These are phyloP conservation scores for Xylariaceae sp. DNA, from an alignment of 2,329 filamentous ascomycete genomes.

Conservation along the genomic window DNA sequence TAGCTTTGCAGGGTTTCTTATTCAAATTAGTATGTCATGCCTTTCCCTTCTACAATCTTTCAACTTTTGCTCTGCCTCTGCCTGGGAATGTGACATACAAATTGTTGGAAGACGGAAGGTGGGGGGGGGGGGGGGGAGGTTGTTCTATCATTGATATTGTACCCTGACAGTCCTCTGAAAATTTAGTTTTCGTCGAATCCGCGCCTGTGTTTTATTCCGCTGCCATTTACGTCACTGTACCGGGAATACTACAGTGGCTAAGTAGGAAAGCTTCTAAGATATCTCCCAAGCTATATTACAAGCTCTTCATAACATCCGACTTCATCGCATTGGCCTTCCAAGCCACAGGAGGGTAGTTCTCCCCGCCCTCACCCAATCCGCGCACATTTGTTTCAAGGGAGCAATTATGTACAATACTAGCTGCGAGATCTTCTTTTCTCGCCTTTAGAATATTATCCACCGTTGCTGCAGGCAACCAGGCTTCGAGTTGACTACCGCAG, in stretches of 20 bases:
- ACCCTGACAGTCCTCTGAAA: background rate
- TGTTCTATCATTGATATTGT: too few species aligned
- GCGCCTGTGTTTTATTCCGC: conserved; percentile 56
- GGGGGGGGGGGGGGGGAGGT: too few species aligned
- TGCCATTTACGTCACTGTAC: conserved; percentile 60
- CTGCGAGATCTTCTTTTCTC: too few species aligned
- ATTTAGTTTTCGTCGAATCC: conserved; percentile 53
- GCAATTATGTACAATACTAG: too few species aligned
- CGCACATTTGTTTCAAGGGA: too few species aligned
- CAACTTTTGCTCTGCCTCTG: too few species aligned
- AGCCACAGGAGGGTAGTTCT: conserved; percentile 37
- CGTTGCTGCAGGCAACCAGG: conserved; percentile 41
- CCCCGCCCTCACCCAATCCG: too few species aligned
- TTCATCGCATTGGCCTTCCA: conserved; percentile 41
- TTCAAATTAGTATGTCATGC: conserved; percentile 53
- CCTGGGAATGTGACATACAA: too few species aligned
- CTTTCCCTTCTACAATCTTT: background rate
- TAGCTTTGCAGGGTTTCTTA: conserved; percentile 55
- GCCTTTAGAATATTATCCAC: conserved; percentile 25
- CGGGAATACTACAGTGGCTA: conserved; percentile 31
- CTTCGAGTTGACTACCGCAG: conserved; percentile 42
- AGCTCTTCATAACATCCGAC: conserved; percentile 38
- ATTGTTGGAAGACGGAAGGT: too few species aligned
- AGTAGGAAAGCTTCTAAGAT: conserved; percentile 25
- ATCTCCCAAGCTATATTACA: conserved; percentile 26